Base-by-base conservation (phyloP, 1,284 basidiomycete genomes). In the Cutaneotrichosporon mucoides region DNA sequence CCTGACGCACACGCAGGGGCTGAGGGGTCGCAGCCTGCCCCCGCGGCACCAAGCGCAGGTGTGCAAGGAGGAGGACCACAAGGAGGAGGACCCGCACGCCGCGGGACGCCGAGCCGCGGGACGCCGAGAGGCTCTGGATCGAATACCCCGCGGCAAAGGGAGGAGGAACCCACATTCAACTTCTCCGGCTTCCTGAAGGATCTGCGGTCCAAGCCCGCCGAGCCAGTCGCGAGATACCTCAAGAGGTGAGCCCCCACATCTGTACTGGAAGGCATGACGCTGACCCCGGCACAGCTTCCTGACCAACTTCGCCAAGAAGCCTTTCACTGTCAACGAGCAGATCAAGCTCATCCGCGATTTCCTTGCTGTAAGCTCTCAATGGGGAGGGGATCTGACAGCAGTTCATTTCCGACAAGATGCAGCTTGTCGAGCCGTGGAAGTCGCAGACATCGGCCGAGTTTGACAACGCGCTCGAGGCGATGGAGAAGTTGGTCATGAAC, bases 401-500 rank as follows among this genome's bases (percentile, higher is more conserved):
- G 89, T 97, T 97, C 72, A 96, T 96, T 66, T 81, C 87, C 0
- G 81, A 79, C 40, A 88, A 89, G 70, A 97, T 97, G 93, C 81
- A 85, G n/a, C 84, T 86, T 62, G 84, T 84, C 47, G 92, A 95
- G 44, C 79, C 79, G 5, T 95, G 92, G 92, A 85, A 84, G 68
- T 85, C 85, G 61, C 84, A 84, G 5, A 82, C 84, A 4, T 87
- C 90, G 33, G 80, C 80, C 4, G 94, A 99, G 74, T 97, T 99
- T 68, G 96, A 98, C 61, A 94, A 97, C 68, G 92, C 94, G 0
- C 86, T 92, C 80, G 95, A 99, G 79, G 94, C 93, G 54, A 98
- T 99, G 92, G 95, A 99, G 82, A 99, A 99, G 79, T 84, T 99
- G 9, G 92, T 99, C 68, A 99, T 99, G 96, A 99, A 99, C 71